Evolutionary conservation across 345 rosid genomes (phyloP), one percentile per base, ranked within the genome.

Genomic region (Eucalyptus sp.): DNA sequence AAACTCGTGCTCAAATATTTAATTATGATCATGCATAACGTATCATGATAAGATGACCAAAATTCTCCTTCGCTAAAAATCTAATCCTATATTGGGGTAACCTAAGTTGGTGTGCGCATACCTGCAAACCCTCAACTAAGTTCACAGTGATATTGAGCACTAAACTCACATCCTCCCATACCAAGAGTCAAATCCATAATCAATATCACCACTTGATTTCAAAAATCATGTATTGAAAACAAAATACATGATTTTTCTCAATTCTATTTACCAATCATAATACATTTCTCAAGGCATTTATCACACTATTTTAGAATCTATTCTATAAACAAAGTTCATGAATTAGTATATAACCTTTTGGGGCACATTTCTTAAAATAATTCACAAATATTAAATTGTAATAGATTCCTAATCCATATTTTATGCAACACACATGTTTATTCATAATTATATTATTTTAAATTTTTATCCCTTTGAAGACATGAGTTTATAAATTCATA

Each of bases 121-220:
- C 17, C 7, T 0, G 0, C 1, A 62, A 62, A 29, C 9, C 37
- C 7, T 16, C 9, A 29, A 13, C 3, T 0, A 2, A 8, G 10
- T 64, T 64, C 14, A 64, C 1, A 64, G 13, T 64, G 17, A 64
- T 29, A 29, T 64, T 0, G 37, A 64, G 18, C 37, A 64, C 5
- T n/a, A 62, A 13, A 29, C 33, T 29, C 15, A 5, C 18, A 29
- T 62, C 8, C 8, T 29, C 2, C 58, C 58, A 52, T 20, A 52
- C 25, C 2, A 52, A 0, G 10, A 52, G 20, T 52, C 68, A 14
- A 2, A 29, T 64, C 27, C 29, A 56, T 9, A 3, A 29, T 7
- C 17, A 56, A 24, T 56, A 56, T 10, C 71, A 62, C 33, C 17
- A 62, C 15, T 62, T 13, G 31, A 13, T 27, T 62, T 13, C 0